Percentiles rank a stretch among this genome's conserved stretches.
Conservation (phyloP, 2,329 filamentous ascomycete genomes). For the Zymoseptoria tritici region DNA sequence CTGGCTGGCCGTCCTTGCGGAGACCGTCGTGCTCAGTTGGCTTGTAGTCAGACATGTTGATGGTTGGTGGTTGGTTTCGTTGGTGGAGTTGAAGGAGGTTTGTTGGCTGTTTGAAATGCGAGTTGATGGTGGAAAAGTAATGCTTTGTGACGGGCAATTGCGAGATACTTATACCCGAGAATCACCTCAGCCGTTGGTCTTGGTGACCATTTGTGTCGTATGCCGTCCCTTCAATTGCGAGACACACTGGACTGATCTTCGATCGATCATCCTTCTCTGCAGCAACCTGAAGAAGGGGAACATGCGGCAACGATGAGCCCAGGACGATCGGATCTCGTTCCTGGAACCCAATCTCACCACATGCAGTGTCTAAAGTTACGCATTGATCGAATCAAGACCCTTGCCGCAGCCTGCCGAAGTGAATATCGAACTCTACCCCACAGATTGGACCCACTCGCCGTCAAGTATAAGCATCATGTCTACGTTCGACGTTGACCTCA, state of each 20-base stretch:
- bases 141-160: slow-evolving; percentile 1
- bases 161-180: not conserved
- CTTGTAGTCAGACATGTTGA: slow-evolving; percentile 31
- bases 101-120: slow-evolving; percentile 4
- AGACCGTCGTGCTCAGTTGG: slow-evolving; percentile 37
- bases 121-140: slow-evolving; percentile 1
- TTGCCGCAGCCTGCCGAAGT: not conserved
- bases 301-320: not conserved
- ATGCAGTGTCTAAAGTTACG: not conserved
- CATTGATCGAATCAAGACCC: not conserved
- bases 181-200: not conserved
- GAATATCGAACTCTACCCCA: not conserved
- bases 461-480: not conserved
- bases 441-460: not conserved
- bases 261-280: not conserved
- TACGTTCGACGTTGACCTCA: not conserved
- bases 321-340: not conserved
- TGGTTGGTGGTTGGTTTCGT: slow-evolving; percentile 5
- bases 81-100: slow-evolving; percentile 2
- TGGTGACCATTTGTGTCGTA: not conserved
- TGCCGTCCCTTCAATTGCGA: not conserved
- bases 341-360: not conserved
- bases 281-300: not conserved
- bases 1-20: slow-evolving; percentile 37
- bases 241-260: not conserved